A percentile compares a stretch with the other conserved stretches of the same genome.
phyloP scores from a whole-genome alignment of 1,139 yeast genomes.

The Blastobotrys petasosporus region DNA sequence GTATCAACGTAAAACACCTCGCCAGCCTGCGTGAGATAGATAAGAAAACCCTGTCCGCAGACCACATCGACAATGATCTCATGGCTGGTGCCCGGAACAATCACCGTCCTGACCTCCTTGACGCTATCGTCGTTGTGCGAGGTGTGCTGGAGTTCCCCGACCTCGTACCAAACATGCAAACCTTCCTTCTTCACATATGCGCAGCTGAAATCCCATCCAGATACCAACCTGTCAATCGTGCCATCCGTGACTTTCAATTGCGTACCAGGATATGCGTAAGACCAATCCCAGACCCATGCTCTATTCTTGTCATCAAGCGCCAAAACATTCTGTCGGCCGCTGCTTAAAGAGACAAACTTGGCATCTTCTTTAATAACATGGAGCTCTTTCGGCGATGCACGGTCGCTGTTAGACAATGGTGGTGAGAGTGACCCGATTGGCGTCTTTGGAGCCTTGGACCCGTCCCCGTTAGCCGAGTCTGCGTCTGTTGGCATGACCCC shows the following conservation, averaged over 20 bases:
- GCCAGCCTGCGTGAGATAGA: slow-evolving; percentile 47
- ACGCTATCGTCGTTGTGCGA: slow-evolving; percentile 2
- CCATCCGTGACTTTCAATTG: slow-evolving; percentile 32
- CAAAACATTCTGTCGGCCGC: slow-evolving; percentile 63
- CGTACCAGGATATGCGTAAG: slow-evolving; percentile 39
- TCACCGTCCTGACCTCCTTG: slow-evolving; percentile 1
- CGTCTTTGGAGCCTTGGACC: slow-evolving; percentile 7
- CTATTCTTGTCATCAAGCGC: slow-evolving; percentile 51
- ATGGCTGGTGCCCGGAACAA: slow-evolving; percentile 31
- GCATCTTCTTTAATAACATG: slow-evolving; percentile 11
- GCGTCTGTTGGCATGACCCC: background rate
- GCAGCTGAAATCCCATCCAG: slow-evolving; percentile 67
- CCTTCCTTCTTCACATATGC: slow-evolving; percentile 50
- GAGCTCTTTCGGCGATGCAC: slow-evolving; percentile 12
- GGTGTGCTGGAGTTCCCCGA: slow-evolving; percentile 28
- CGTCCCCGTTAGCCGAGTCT: background rate
- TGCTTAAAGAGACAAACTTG: slow-evolving; percentile 46
- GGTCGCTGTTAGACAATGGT: slow-evolving; percentile 11
- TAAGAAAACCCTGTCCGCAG: slow-evolving; percentile 47
- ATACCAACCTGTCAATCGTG: slow-evolving; percentile 41
- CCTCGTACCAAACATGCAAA: slow-evolving; percentile 52
- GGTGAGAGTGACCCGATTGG: slow-evolving; percentile 10
- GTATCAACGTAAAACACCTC: slow-evolving; percentile 39
- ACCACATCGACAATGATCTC: slow-evolving; percentile 47
- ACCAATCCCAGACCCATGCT: slow-evolving; percentile 58